Evolutionary conservation across 2,329 filamentous ascomycete genomes (phyloP), one percentile per base, ranked within the genome.

Genomic region (Gyromitra esculenta): DNA sequence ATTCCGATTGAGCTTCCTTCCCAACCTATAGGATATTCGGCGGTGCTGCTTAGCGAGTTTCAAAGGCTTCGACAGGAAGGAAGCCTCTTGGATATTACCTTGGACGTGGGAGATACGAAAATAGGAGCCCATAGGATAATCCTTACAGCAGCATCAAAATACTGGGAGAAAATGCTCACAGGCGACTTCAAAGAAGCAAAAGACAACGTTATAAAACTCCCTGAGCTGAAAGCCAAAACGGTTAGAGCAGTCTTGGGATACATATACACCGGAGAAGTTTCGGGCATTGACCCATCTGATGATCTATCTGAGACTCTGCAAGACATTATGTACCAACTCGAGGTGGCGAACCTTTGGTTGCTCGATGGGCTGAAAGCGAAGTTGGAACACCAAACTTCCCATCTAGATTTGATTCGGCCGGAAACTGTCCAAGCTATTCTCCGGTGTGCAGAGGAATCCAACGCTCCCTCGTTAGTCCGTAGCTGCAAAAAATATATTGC

Each of bases 261-360:
- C 11, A 72, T 79, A n/a, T 79, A 79, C 43, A 74, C 68, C 1
- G 77, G 74, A 35, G 57, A 71, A 3, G 65, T 63, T 52, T 45
- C 67, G 2, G 65, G 25, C 48, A 59, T 67, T 21, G 39, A 43
- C 52, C 11, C 52, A n/a, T 56, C 18, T 15, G 45, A 4, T 15
- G 65, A 71, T 2, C 45, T 41, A n/a, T 69, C 67, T 5, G 48
- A 25, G 15, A 65, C 25, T 15, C 64, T 77, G 5, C 76, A 79
- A 45, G 52, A 57, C 15, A 62, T 79, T 1, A 65, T 77, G 2
- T 63, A 74, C 13, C 69, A 78, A n/a, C 56, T 79, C 18, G 63
- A 68, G n/a, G 56, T 73, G 25, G 65, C 76, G 11, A 41, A 77
- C 21, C 35, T 68, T 21, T 79, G 70, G 71, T 0, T 41, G 1